Conservation (phyloP, 345 rosid genomes). For the Linum tenue region DNA sequence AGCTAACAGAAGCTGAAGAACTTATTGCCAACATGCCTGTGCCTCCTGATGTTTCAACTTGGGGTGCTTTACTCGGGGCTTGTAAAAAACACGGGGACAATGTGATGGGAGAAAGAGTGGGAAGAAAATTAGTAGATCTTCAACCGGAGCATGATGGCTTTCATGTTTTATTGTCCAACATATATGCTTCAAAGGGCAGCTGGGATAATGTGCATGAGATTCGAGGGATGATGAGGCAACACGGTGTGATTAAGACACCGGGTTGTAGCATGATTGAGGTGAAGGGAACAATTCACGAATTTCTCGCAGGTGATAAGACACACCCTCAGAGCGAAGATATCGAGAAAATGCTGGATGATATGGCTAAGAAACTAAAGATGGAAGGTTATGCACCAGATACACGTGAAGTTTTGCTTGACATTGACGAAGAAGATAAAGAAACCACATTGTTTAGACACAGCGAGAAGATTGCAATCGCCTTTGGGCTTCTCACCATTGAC, state of each 20-base stretch:
- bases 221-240: slow-evolving; percentile 38
- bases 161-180: slow-evolving; percentile 43
- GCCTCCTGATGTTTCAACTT: slow-evolving; percentile 51
- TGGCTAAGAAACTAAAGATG: slow-evolving; percentile 28
- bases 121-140: slow-evolving; percentile 47
- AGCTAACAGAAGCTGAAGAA: slow-evolving; percentile 53
- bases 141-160: slow-evolving; percentile 57
- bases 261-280: slow-evolving; percentile 52
- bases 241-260: slow-evolving; percentile 41
- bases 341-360: slow-evolving; percentile 36
- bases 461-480: slow-evolving; percentile 51
- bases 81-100: slow-evolving; percentile 39
- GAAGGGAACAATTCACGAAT: slow-evolving; percentile 41
- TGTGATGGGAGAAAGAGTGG: slow-evolving; percentile 51
- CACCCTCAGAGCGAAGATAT: slow-evolving; percentile 35
- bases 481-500: slow-evolving; percentile 30
- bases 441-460: slow-evolving; percentile 37
- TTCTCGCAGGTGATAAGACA: slow-evolving; percentile 39
- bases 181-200: slow-evolving; percentile 46
- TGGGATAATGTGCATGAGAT: slow-evolving; percentile 47
- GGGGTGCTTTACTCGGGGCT: slow-evolving; percentile 66
- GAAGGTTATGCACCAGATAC: slow-evolving; percentile 41
- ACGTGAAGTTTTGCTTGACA: slow-evolving; percentile 37
- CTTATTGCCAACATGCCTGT: slow-evolving; percentile 49
- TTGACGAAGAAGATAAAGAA: slow-evolving; percentile 52